A percentile compares a stretch with the other conserved stretches of the same genome.
phyloP scores from a whole-genome alignment of 164 flowering plant genomes.

The Vitis labrusca region DNA sequence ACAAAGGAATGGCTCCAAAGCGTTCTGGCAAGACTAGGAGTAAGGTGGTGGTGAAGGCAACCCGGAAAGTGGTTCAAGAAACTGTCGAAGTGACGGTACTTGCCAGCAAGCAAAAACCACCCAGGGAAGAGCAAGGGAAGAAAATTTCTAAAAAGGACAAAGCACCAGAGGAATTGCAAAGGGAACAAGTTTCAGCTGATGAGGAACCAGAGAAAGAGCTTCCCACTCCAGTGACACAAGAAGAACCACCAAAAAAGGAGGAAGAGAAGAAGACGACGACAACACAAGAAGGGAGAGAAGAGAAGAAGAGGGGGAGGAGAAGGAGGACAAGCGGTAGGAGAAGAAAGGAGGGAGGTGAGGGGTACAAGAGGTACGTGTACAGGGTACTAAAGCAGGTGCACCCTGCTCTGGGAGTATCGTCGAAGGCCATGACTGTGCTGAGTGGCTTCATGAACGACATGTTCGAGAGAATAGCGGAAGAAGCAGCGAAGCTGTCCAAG shows the following conservation, averaged over 20 bases:
- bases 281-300: slow-evolving; percentile 4
- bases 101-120: slow-evolving; percentile 7
- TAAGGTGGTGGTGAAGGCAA: slow-evolving; percentile 30
- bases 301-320: slow-evolving; percentile 7
- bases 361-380: slow-evolving; percentile 60
- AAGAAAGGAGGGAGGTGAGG: slow-evolving; percentile 20
- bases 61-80: slow-evolving; percentile 37
- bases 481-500: slow-evolving; percentile 50
- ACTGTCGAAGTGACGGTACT: slow-evolving; percentile 33
- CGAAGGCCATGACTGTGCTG: slow-evolving; percentile 61
- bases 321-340: slow-evolving; percentile 16
- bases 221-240: not conserved
- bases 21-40: not conserved
- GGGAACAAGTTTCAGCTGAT: slow-evolving; percentile 4
- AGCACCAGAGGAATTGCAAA: slow-evolving; percentile 1
- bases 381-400: slow-evolving; percentile 83
- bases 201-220: not conserved
- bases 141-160: slow-evolving; percentile 6
- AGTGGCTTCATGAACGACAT: slow-evolving; percentile 73
- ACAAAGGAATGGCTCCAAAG: slow-evolving; percentile 41
- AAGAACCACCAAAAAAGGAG: slow-evolving; percentile 2
- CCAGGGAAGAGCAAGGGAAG: not conserved
- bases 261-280: not conserved
- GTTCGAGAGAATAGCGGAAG: slow-evolving; percentile 74
- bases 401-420: slow-evolving; percentile 63